Percentiles rank a stretch among this genome's conserved stretches.
Evolutionary conservation across 2,329 filamentous ascomycete species (phyloP).

Genomic region (Talaromyces sp.): DNA sequence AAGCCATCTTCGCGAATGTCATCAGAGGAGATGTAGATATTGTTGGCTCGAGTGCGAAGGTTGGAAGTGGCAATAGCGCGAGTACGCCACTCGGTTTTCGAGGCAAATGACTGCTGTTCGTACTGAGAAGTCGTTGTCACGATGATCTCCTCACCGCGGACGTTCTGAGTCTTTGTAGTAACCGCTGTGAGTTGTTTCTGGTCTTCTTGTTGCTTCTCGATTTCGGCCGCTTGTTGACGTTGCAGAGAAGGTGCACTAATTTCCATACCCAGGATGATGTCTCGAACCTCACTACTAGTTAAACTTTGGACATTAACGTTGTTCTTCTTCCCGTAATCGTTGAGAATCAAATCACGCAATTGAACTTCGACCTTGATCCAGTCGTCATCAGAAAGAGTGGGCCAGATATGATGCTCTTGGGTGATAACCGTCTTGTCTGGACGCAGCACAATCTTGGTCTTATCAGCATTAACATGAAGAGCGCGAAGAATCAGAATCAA

Average conservation of each 20-base stretch:
- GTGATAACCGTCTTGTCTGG: constrained; percentile 98
- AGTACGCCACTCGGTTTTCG: constrained; percentile 98
- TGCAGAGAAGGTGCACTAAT: constrained; percentile 98
- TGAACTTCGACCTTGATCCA: constrained; percentile 99
- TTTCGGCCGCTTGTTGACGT: constrained; percentile 94
- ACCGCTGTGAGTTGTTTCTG: constrained; percentile 94
- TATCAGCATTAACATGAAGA: constrained; percentile 95
- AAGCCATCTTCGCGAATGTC: constrained; percentile 83
- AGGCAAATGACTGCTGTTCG: constrained; percentile 95
- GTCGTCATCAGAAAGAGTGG: constrained; percentile 84
- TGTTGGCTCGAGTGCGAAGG: constrained; percentile 86
- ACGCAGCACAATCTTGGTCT: constrained; percentile 90
- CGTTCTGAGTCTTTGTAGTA: constrained; percentile 96
- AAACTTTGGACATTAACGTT: constrained; percentile 97
- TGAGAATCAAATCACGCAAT: constrained; percentile 88
- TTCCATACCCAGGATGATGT: constrained; percentile 99
- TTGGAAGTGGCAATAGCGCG: constrained; percentile 95
- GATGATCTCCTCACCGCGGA: constrained; percentile 94
- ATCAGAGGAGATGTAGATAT: constrained; percentile 96
- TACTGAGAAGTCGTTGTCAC: constrained; percentile 97
- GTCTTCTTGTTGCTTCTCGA: constrained; percentile 98
- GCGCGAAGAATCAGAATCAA: constrained; percentile 89
- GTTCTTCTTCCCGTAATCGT: constrained; percentile 99
- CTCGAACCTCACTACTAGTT: constrained; percentile 92
- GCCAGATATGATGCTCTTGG: constrained; percentile 98